phyloP scores from a whole-genome alignment of 139 green algal genomes.

The Picochlorum sp. region DNA sequence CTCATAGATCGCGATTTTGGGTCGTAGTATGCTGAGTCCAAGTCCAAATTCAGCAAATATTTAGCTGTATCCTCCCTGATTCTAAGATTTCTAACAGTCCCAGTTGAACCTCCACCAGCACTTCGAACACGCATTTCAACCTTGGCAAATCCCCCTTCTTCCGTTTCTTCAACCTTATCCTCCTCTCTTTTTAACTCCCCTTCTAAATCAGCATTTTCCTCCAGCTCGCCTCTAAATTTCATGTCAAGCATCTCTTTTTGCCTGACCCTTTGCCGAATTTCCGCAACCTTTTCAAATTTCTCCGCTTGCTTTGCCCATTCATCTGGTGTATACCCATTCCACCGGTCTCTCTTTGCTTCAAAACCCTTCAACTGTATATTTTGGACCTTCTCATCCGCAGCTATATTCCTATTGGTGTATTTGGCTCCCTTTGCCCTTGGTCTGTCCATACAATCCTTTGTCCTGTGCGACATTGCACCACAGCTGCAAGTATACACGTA shows the following conservation, averaged over 20 bases:
- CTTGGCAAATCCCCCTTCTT: conserved; percentile 61
- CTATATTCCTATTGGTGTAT: conserved; percentile 87
- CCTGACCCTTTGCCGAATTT: conserved; percentile 39
- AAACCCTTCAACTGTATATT: conserved; percentile 65
- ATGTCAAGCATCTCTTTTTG: conserved; percentile 54
- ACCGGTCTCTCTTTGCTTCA: conserved; percentile 89
- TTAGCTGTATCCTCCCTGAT: conserved; percentile 99
- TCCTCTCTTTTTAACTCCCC: conserved; percentile 52
- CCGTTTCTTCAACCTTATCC: conserved; percentile 65
- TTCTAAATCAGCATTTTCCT: conserved; percentile 17
- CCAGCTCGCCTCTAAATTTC: conserved; percentile 17
- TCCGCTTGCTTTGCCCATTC: conserved; percentile 59
- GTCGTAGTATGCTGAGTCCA: conserved; percentile 93
- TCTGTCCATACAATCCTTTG: conserved; percentile 91
- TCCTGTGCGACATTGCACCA: conserved; percentile 90
- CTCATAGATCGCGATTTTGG: conserved; percentile 96
- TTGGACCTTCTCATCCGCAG: conserved; percentile 88
- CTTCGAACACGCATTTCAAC: conserved; percentile 93
- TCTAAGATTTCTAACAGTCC: conserved; percentile 88
- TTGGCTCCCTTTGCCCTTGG: conserved; percentile 77
- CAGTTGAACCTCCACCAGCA: conserved; percentile 73
- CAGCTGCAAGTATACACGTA: too few relatives aligned
- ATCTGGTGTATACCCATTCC: conserved; percentile 84
- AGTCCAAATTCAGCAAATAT: conserved; percentile 97
- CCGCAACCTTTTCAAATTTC: conserved; percentile 57